phyloP scores from a whole-genome alignment of 1,284 basidiomycete genomes.

The Moesziomyces sp. region DNA sequence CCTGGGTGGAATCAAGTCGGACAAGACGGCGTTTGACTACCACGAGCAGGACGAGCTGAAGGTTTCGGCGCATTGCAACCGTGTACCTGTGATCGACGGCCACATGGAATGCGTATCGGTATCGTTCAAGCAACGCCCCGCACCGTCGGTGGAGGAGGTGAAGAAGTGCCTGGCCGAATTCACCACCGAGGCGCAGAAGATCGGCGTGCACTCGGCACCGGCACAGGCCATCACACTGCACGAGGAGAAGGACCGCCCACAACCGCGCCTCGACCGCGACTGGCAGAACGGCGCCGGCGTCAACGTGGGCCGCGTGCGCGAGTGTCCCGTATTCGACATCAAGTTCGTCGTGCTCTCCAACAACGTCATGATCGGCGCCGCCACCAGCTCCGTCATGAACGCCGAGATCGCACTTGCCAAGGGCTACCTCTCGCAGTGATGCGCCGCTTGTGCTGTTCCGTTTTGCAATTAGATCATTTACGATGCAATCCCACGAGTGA shows the following conservation, averaged over 20 bases:
- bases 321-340: conserved; percentile 86
- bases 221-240: conserved; percentile 88
- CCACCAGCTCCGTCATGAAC: conserved; percentile 96
- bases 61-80: conserved; percentile 89
- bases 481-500: too few species aligned
- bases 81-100: conserved; percentile 92
- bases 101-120: conserved; percentile 89
- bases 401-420: conserved; percentile 92
- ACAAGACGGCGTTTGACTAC: conserved; percentile 78
- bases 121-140: conserved; percentile 81
- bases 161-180: conserved; percentile 82
- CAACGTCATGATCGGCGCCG: conserved; percentile 95
- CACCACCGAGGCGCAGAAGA: conserved; percentile 81
- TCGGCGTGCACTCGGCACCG: conserved; percentile 87
- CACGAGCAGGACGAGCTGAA: conserved; percentile 81
- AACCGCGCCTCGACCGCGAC: conserved; percentile 90
- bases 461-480: too few species aligned
- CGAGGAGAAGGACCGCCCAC: conserved; percentile 90
- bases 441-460: neutral
- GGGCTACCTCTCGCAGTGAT: conserved; percentile 70
- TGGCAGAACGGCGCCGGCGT: conserved; percentile 92
- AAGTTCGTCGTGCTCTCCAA: conserved; percentile 90
- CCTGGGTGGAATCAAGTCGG: conserved; percentile 73
- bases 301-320: conserved; percentile 87
- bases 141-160: conserved; percentile 88